Evolutionary conservation across 805 yeast species (phyloP), one percentile per base, ranked within the genome.

Genomic region (Metschnikowia noctiluminum): DNA sequence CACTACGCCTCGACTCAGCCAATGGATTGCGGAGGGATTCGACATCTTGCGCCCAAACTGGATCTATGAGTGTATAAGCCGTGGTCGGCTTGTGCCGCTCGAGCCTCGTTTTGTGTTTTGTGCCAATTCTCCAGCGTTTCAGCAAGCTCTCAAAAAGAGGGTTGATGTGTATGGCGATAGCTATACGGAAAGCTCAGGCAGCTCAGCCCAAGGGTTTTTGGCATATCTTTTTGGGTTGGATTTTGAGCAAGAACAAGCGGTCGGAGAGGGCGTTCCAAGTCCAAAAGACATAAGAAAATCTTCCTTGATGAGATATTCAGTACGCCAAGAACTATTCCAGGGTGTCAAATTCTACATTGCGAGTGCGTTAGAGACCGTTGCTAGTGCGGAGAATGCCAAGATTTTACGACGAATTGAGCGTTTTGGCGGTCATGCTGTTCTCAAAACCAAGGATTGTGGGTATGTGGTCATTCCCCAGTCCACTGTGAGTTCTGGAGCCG

Each of bases 81-180:
- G 69, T 12, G 57, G 62, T 1, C 44, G 56, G 2, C 40, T 81
- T 1, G 63, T 88, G 0, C 75, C 74, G 2, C 55, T 86, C 7
- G 96, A 87, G 55, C 86, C 88, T 0, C 59, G 63, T 16, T 85
- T 88, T 57, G 69, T 84, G 35, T 76, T 78, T 27, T 57, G 55
- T 43, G 79, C 76, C 1, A 69, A 72, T 6, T 61, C 68, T 2
- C 50, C 39, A 2, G 27, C 46, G 0, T 35, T 52, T 21, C 42
- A 57, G 15, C 53, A 53, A 1, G 46, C 50, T 3, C 64, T 77
- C 4, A 12, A 38, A 3, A 48, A 47, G 2, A 72, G 78, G 42
- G 73, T 77, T 0, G 96, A 90, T 59, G 54, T 54, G 13, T 81
- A 60, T 60, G 91, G 90, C 0, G 89, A 85, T 60, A 82, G 94